Evolutionary conservation across 2,329 filamentous ascomycete genomes (phyloP), one percentile per base, ranked within the genome.

Genomic region (Fusarium sp.): DNA sequence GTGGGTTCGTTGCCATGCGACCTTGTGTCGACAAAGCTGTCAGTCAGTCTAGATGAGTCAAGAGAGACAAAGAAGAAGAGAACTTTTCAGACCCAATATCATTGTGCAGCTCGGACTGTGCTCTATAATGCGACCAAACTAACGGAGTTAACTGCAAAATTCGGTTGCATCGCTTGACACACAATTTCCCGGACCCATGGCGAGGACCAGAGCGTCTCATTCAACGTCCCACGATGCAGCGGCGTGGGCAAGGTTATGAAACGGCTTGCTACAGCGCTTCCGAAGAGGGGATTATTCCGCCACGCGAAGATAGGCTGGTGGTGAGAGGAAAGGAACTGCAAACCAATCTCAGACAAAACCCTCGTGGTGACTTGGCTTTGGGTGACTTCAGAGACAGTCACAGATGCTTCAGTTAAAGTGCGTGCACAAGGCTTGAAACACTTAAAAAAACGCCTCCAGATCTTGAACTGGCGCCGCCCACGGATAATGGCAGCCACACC

Each of bases 181-280:
- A 71, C 66, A 78, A 78, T 78, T 72, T 78, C 73, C 76, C 57
- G 41, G 57, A 59, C 63, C 64, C 67, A 67, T 72, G 60, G 39
- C 60, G 56, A 61, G 69, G 48, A 51, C 60, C 68, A 49, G 60
- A 54, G 73, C 62, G 65, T 67, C 65, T 61, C 60, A 71, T 67
- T 69, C 67, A 72, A 56, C 33, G 64, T 70, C 60, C 68, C 59
- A 76, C 60, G 68, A 66, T 62, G 61, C 63, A 41, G 60, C 54
- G 56, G 49, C 31, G 61, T 31, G 39, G 31, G 52, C 75, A 71
- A 70, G 75, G 72, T 58, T 72, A 63, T 78, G 76, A 78, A 78
- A 78, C 76, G 52, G 61, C 63, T 69, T 64, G 63, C 58, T 64
- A 51, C 42, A 57, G 48, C 57, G 62, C 57, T 47, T 73, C 54